Percentiles rank a stretch among this genome's conserved stretches.
These are phyloP conservation scores for Magnaporthales sp. DNA, from an alignment of 2,329 filamentous ascomycete species.

Conservation along the genomic window DNA sequence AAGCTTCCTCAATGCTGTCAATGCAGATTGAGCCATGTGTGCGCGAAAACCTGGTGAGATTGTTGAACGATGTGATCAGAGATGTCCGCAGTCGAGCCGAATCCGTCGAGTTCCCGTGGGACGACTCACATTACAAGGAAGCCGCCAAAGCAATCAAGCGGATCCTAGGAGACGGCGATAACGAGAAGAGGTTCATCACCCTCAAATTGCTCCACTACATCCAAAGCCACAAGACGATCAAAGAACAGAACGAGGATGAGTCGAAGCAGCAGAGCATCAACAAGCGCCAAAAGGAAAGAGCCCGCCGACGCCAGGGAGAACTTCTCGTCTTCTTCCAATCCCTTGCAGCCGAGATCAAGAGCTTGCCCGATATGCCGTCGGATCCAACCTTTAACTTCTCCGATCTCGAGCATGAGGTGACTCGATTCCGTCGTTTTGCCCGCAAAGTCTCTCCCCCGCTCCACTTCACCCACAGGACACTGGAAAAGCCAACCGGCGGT, in stretches of 20 bases:
- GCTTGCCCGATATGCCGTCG: neutral
- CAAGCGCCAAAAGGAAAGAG: neutral
- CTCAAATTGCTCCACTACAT: neutral
- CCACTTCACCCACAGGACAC: neutral
- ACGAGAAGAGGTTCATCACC: neutral
- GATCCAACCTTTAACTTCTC: neutral
- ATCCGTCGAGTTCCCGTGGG: neutral
- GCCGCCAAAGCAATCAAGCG: neutral
- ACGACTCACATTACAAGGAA: rapidly evolving
- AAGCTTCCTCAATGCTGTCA: neutral
- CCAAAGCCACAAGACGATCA: neutral
- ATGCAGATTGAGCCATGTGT: neutral
- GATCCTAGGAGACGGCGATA: neutral
- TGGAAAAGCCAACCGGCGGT: no score
- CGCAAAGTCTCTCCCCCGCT: neutral
- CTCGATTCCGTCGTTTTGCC: neutral
- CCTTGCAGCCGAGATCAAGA: neutral
- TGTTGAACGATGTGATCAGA: neutral
- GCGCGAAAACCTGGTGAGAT: neutral
- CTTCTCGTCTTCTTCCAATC: neutral
- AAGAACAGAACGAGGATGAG: no score
- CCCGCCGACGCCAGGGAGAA: neutral
- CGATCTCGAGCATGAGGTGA: neutral
- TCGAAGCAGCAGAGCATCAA: no score
- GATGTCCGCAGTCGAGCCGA: neutral